These are phyloP conservation scores for Chlorella ohadii DNA, from an alignment of 139 green algal genomes.

Conservation along the genomic window DNA sequence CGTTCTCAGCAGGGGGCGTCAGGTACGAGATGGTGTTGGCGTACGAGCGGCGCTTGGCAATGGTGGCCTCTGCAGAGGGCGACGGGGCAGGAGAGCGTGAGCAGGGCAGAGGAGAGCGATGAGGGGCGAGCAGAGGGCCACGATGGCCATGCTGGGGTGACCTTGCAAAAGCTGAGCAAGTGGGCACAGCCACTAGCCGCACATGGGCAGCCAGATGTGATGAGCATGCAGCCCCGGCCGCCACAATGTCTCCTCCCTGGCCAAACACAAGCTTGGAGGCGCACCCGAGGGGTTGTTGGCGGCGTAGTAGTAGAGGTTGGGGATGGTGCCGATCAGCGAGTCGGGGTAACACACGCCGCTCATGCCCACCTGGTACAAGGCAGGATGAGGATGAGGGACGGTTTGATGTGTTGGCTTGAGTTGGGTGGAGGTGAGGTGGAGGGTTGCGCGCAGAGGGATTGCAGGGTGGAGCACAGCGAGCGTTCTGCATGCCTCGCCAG, in stretches of 20 bases:
- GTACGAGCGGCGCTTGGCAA: conserved; percentile 98
- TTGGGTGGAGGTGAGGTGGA: background rate
- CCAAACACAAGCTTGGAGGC: background rate
- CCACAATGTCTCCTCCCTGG: too few relatives aligned
- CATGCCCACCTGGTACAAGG: conserved; percentile 88
- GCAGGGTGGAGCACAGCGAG: too few relatives aligned
- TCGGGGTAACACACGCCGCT: conserved; percentile 97
- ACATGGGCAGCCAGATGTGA: too few relatives aligned
- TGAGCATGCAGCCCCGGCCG: too few relatives aligned
- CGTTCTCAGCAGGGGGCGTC: conserved; percentile 98
- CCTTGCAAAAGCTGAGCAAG: too few relatives aligned
- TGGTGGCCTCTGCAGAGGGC: conserved; percentile 86
- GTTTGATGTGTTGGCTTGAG: background rate
- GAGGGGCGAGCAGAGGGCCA: too few relatives aligned
- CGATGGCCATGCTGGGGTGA: too few relatives aligned
- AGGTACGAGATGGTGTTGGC: conserved; percentile 99
- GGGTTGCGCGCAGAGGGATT: too few relatives aligned
- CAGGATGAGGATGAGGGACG: background rate
- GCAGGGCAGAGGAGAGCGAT: background rate
- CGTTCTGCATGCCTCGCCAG: too few relatives aligned
- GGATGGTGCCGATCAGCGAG: conserved; percentile 95
- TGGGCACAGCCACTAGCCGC: too few relatives aligned
- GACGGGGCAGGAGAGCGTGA: background rate
- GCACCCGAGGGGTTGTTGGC: conserved; percentile 97
- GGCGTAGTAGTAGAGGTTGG: conserved; percentile 99